Evolutionary conservation across 257 asterid species (phyloP).

Genomic region (Datura wrightii): DNA sequence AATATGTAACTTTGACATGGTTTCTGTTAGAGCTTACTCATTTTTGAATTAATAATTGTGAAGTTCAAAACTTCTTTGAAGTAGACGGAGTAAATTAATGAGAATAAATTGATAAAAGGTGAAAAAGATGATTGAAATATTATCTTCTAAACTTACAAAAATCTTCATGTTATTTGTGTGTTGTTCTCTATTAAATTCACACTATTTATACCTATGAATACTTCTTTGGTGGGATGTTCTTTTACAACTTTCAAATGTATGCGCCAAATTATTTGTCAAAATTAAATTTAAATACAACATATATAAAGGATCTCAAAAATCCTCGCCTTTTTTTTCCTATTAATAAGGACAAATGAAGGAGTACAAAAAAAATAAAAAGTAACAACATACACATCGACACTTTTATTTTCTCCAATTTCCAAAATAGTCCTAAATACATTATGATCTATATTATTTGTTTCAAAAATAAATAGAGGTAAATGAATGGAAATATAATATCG

Average conservation of each 20-base stretch:
- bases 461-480: not conserved
- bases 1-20: too few species aligned
- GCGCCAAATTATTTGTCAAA: not conserved
- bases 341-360: not conserved
- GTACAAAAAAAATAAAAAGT: not conserved
- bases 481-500: not conserved
- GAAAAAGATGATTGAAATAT: not conserved
- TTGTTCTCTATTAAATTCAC: not conserved
- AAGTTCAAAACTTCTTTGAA: too few species aligned
- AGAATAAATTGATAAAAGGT: not conserved
- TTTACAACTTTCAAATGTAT: not conserved
- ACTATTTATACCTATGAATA: not conserved
- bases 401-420: not conserved
- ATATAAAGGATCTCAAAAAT: not conserved
- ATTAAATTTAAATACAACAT: not conserved
- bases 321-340: not conserved
- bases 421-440: not conserved
- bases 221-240: not conserved
- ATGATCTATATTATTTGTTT: too few species aligned
- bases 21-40: not conserved
- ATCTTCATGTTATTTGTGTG: not conserved
- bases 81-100: not conserved
- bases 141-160: not conserved
- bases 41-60: not conserved
- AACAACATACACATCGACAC: not conserved